A percentile compares a stretch with the other conserved stretches of the same genome.
These are phyloP conservation scores for Eucalyptus tenuipes DNA, from an alignment of 345 rosid genomes.

Conservation along the genomic window DNA sequence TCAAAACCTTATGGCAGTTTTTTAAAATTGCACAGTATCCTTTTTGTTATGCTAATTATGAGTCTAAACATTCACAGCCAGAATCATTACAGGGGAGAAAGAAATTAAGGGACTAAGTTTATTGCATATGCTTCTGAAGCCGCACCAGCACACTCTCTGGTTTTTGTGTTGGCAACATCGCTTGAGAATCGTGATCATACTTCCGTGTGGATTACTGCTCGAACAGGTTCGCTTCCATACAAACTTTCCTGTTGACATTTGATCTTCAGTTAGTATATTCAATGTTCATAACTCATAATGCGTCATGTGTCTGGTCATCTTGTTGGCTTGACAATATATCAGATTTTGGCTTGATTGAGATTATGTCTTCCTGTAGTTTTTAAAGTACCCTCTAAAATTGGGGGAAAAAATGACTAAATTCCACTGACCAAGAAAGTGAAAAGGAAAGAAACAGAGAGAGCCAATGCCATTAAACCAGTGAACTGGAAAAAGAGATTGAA, in stretches of 20 bases:
- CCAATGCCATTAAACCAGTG: not conserved
- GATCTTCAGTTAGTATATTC: not conserved
- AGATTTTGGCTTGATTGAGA: not conserved
- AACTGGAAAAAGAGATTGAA: not conserved
- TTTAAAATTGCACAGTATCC: not conserved
- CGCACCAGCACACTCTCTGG: rapidly evolving
- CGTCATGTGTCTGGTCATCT: not conserved
- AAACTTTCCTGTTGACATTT: not conserved
- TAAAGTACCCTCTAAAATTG: not conserved
- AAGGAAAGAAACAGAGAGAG: not conserved
- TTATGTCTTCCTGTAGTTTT: not conserved
- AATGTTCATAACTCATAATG: not conserved
- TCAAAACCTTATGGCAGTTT: not conserved
- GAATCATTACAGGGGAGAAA: not conserved
- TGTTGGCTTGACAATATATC: not conserved
- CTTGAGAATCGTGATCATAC: not conserved
- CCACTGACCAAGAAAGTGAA: not conserved
- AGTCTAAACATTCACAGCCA: not conserved
- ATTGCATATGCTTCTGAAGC: not conserved
- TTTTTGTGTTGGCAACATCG: not conserved
- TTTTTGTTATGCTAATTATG: not conserved
- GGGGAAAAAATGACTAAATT: not conserved
- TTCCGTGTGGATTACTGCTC: not conserved
- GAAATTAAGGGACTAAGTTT: not conserved
- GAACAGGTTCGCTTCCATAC: not conserved